A percentile compares a stretch with the other conserved stretches of the same genome.
phyloP scores from a whole-genome alignment of 495 filamentous ascomycete species.

The Xanthoparmelia taractica region DNA sequence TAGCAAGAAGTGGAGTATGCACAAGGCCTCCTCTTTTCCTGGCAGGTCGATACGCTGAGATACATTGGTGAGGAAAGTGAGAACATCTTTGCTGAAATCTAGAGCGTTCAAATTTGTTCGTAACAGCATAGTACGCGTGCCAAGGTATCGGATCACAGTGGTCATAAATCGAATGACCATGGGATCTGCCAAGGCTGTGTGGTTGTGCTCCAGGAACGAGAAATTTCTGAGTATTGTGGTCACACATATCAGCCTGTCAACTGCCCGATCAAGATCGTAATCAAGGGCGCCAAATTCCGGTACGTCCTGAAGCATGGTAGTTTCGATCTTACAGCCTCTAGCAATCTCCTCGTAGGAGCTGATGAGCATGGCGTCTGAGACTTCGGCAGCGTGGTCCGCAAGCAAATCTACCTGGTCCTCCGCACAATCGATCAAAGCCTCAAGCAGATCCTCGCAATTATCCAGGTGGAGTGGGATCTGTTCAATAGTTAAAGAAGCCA shows the following conservation, averaged over 20 bases:
- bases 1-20: conserved; percentile 79
- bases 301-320: conserved; percentile 58
- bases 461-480: conserved; percentile 55
- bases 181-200: conserved; percentile 60
- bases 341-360: conserved; percentile 81
- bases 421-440: conserved; percentile 81
- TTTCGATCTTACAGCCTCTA: conserved; percentile 65
- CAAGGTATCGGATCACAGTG: conserved; percentile 73
- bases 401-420: conserved; percentile 78
- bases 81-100: conserved; percentile 94
- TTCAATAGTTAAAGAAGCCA: conserved; percentile 64
- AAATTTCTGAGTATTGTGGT: conserved; percentile 90
- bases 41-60: conserved; percentile 73
- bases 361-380: conserved; percentile 74
- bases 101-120: conserved; percentile 72
- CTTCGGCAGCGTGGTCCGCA: conserved; percentile 69
- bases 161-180: conserved; percentile 72
- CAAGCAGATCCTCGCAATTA: conserved; percentile 79
- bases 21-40: conserved; percentile 78
- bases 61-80: conserved; percentile 82
- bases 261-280: conserved; percentile 78
- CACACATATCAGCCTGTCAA: conserved; percentile 80
- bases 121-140: conserved; percentile 81
- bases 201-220: conserved; percentile 75
- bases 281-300: conserved; percentile 66